A percentile compares a stretch with the other conserved stretches of the same genome.
Conservation (phyloP, 257 asterid genomes). For the Nicotiana sylvestris region DNA sequence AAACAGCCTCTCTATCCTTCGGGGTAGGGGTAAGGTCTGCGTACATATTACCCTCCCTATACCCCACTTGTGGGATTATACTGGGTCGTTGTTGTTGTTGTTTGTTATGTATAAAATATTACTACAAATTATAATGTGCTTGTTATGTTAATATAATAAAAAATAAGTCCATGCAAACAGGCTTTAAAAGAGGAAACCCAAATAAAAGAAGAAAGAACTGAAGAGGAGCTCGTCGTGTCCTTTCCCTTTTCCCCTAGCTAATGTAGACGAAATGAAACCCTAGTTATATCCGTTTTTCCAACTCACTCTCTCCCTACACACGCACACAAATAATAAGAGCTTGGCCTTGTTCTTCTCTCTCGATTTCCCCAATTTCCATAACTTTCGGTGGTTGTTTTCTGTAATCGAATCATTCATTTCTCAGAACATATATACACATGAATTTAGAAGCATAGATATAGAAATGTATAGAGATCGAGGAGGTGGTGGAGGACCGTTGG, state of each 20-base stretch:
- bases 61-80: too few species aligned
- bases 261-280: constrained; percentile 1
- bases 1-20: too few species aligned
- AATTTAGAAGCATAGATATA: neutral
- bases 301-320: neutral
- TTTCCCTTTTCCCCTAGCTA: neutral
- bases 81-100: too few species aligned
- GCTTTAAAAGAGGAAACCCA: too few species aligned
- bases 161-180: too few species aligned
- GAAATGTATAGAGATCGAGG: constrained; percentile 75
- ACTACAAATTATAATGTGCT: too few species aligned
- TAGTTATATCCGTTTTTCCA: constrained; percentile 4
- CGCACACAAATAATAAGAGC: neutral
- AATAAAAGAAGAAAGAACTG: neutral
- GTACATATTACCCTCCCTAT: too few species aligned
- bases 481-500: constrained; percentile 66
- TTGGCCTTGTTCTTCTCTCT: neutral
- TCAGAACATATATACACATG: neutral
- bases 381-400: neutral
- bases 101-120: too few species aligned
- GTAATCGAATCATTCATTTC: too few species aligned
- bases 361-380: neutral
- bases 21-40: too few species aligned
- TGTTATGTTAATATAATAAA: too few species aligned
- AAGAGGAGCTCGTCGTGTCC: neutral